Conservation (phyloP, 2,329 filamentous ascomycete genomes). For the Camillea tinctor region DNA sequence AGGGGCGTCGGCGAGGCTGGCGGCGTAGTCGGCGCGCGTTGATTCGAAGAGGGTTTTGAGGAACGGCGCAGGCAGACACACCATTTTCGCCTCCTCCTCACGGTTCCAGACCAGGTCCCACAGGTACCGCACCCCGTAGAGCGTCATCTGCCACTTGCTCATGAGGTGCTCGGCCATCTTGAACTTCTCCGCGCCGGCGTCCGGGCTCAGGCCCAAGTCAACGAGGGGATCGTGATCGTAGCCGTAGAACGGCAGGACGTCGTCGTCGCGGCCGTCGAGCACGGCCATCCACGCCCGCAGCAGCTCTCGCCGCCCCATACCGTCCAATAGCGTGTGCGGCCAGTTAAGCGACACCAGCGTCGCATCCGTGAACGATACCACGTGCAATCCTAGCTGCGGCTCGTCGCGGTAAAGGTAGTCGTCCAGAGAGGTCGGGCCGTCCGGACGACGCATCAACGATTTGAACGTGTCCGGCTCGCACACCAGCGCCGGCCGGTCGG, state of each 20-base stretch:
- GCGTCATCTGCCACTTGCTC: background rate
- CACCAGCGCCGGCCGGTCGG: conserved; percentile 30
- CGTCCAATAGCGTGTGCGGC: conserved; percentile 49
- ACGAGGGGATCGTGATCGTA: conserved; percentile 37
- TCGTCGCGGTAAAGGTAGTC: conserved; percentile 42
- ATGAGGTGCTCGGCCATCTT: background rate
- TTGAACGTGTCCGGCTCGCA: conserved; percentile 25
- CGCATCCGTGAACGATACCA: conserved; percentile 46
- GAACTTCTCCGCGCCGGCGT: background rate
- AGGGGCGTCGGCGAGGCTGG: too few species aligned
- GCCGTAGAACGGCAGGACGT: conserved; percentile 38
- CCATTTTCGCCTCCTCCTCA: conserved; percentile 30
- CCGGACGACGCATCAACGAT: conserved; percentile 20
- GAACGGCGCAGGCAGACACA: conserved; percentile 37
- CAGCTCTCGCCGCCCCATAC: conserved; percentile 41
- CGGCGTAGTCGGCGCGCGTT: conserved; percentile 12
- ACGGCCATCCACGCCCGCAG: conserved; percentile 46
- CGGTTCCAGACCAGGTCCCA: conserved; percentile 26
- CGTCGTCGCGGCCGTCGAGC: conserved; percentile 40
- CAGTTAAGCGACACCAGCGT: conserved; percentile 40
- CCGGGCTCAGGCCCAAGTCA: background rate
- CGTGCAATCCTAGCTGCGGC: conserved; percentile 47
- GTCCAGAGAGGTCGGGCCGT: conserved; percentile 31
- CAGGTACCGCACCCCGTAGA: background rate
- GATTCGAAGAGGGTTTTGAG: conserved; percentile 29